Evolutionary conservation across 352 stramenopile genomes (phyloP).

Genomic region (Globisporangium splendens): DNA sequence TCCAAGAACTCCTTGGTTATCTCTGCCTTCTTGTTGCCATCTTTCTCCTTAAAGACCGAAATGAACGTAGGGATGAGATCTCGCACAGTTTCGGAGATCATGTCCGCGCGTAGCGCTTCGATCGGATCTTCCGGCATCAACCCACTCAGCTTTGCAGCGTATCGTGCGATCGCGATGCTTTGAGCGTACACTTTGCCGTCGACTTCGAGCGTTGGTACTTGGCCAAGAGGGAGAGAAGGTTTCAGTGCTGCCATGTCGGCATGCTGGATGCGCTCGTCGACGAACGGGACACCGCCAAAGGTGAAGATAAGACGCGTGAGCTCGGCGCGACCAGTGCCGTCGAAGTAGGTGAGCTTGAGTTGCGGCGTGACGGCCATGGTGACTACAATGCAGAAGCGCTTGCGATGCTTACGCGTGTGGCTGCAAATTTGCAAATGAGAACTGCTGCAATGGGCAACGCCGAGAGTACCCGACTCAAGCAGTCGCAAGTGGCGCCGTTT

Average conservation of each 20-base stretch:
- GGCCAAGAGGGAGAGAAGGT: constrained; percentile 38
- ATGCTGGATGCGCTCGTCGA: constrained; percentile 52
- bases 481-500: too few relatives aligned
- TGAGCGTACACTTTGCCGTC: constrained; percentile 29
- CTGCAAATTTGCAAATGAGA: too few relatives aligned
- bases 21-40: constrained; percentile 15
- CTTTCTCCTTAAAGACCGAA: constrained; percentile 28
- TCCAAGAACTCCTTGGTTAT: background rate
- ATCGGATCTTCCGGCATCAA: constrained; percentile 27
- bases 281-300: constrained; percentile 52
- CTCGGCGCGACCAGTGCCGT: constrained; percentile 44
- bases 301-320: constrained; percentile 51
- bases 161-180: constrained; percentile 40
- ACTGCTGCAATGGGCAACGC: too few relatives aligned
- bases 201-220: constrained; percentile 38
- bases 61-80: too few relatives aligned
- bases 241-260: constrained; percentile 50
- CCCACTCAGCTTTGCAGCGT: constrained; percentile 32
- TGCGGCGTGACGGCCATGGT: too few relatives aligned
- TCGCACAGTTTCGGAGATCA: constrained; percentile 14
- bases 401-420: too few relatives aligned
- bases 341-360: constrained; percentile 83
- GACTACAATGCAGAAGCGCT: too few relatives aligned
- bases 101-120: constrained; percentile 26
- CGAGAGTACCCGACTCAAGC: too few relatives aligned